phyloP scores from a whole-genome alignment of 345 rosid species.

The Populus deltoides region DNA sequence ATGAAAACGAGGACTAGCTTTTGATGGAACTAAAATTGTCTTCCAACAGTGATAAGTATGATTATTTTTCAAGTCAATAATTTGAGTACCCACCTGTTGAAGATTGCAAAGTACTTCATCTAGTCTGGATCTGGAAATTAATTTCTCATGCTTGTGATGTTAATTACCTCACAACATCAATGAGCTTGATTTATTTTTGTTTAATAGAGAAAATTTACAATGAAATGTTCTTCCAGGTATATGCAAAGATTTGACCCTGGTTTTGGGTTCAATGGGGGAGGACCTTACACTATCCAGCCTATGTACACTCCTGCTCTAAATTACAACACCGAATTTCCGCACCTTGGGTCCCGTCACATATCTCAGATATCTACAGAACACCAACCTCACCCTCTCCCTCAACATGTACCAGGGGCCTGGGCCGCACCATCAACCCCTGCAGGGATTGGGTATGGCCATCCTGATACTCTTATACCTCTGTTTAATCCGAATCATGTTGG shows the following conservation, averaged over 20 bases:
- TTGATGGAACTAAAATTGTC: background rate
- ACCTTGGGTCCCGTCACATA: slow-evolving; percentile 56
- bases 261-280: slow-evolving; percentile 63
- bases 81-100: background rate
- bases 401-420: slow-evolving; percentile 61
- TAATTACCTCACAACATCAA: background rate
- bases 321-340: slow-evolving; percentile 84
- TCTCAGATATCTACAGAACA: slow-evolving; percentile 65
- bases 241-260: slow-evolving; percentile 82
- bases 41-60: background rate
- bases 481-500: slow-evolving; percentile 60
- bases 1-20: background rate
- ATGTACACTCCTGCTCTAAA: slow-evolving; percentile 68
- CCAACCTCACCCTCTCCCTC: slow-evolving; percentile 52
- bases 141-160: background rate
- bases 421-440: slow-evolving; percentile 43
- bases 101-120: background rate
- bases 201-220: background rate
- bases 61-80: background rate
- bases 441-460: slow-evolving; percentile 70
- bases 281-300: slow-evolving; percentile 63
- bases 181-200: background rate
- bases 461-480: slow-evolving; percentile 61
- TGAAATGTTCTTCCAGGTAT: slow-evolving; percentile 44
- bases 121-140: background rate